Evolutionary conservation across 2,329 filamentous ascomycete genomes (phyloP), one percentile per base, ranked within the genome.

Genomic region (Cyphellophora attinorum): DNA sequence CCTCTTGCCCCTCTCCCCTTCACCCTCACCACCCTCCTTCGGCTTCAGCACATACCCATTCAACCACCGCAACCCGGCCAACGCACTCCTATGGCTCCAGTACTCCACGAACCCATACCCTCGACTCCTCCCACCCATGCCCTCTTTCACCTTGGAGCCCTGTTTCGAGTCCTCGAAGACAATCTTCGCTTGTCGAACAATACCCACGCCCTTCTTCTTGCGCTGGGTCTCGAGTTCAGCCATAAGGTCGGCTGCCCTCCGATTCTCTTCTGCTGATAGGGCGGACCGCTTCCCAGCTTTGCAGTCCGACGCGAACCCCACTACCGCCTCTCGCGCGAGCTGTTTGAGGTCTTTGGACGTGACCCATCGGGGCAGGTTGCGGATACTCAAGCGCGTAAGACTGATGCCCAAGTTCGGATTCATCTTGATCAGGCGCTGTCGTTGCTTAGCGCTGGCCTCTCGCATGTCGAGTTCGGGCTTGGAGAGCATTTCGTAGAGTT

Each of bases 21-120:
- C 59, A 6, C 51, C 49, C n/a, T 54, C 42, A 3, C 45, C 44
- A 28, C 51, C 52, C 12, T 48, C 47, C 11, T 57, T 53, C 11
- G 51, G 47, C 23, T 58, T 70, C 25, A 79, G 61, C 6, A 67
- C 64, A 45, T 79, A 79, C 2, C 89, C 88, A 56, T 98, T 98
- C 38, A 98, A 70, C 78, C 85, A 96, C 30, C 91, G 73, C 43
- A 98, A 67, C 15, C 85, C 91, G 85, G 96, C 96, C 25, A 98
- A 70, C 11, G 91, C 91, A 68, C 81, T 89, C 32, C 91, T 81
- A 54, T 98, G 91, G 18, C 84, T 91, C 45, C 79, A 82, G 61
- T 95, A 98, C 62, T 98, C 91, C 47, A 98, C 82, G 65, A 98
- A 98, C 10, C 93, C 91, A 56, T 98, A 98, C 4, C 91, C 91